Percentiles rank a stretch among this genome's conserved stretches.
These are phyloP conservation scores for Rhodocollybia butyracea DNA, from an alignment of 768 basidiomycete genomes.

Conservation along the genomic window DNA sequence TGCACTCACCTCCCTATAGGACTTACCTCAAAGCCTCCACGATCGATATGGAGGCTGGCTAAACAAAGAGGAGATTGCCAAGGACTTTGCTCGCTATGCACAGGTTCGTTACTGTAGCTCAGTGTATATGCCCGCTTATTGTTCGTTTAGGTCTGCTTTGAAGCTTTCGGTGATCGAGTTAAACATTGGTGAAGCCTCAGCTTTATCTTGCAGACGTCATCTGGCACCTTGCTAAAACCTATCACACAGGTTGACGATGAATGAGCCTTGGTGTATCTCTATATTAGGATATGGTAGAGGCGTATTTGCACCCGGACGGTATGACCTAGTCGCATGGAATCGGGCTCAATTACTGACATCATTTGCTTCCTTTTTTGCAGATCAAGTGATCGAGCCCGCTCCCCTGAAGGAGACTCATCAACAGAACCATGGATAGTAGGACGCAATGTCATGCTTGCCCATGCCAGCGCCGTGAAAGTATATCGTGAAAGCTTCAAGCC, in stretches of 20 bases:
- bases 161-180: constrained; percentile 72
- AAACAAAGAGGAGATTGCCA: constrained; percentile 65
- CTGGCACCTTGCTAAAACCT: too few relatives aligned
- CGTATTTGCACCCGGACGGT: constrained; percentile 69
- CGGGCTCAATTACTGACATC: too few relatives aligned
- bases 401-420: constrained; percentile 58
- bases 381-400: constrained; percentile 59
- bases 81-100: constrained; percentile 63
- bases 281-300: constrained; percentile 70
- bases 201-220: too few relatives aligned
- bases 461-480: constrained; percentile 62
- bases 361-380: too few relatives aligned
- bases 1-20: too few relatives aligned
- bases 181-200: constrained; percentile 55
- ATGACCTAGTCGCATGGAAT: too few relatives aligned
- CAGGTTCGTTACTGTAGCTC: constrained; percentile 30
- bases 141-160: constrained; percentile 57
- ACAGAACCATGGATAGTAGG: constrained; percentile 75
- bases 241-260: constrained; percentile 64
- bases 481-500: constrained; percentile 68
- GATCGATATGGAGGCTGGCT: constrained; percentile 77
- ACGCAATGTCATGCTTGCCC: constrained; percentile 65
- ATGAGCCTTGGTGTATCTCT: constrained; percentile 74
- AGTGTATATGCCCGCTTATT: constrained; percentile 9
- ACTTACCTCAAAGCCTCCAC: constrained; percentile 71